Evolutionary conservation across 2,329 filamentous ascomycete species (phyloP).

Genomic region (Pseudocercospora pini-densiflorae): DNA sequence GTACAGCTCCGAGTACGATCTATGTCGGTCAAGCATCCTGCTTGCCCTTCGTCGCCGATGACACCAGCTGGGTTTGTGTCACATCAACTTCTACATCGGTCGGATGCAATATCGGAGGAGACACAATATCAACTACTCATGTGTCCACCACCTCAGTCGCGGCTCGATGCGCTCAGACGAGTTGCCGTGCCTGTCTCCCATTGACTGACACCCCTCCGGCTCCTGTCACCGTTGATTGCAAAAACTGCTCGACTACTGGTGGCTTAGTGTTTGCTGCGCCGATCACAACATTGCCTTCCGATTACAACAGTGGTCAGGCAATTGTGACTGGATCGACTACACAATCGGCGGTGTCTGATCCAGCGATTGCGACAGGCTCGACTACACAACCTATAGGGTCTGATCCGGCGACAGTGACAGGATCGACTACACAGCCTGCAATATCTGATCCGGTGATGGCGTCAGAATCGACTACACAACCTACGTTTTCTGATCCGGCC

Average conservation of each 20-base stretch:
- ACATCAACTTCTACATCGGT: constrained; percentile 8
- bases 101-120: constrained; percentile 11
- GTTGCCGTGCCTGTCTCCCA: constrained; percentile 9
- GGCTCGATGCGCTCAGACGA: constrained; percentile 10
- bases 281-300: not conserved
- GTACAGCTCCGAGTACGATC: constrained; percentile 3
- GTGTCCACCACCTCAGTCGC: constrained; percentile 5
- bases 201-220: not conserved
- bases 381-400: too few relatives aligned
- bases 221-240: not conserved
- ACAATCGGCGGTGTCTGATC: not conserved
- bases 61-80: not conserved
- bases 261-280: constrained; percentile 3
- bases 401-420: not conserved
- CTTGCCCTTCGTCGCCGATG: constrained; percentile 9
- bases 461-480: not conserved
- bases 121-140: constrained; percentile 8
- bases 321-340: not conserved
- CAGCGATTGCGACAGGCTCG: too few relatives aligned
- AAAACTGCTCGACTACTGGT: constrained; percentile 8
- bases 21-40: constrained; percentile 10
- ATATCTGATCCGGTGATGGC: not conserved
- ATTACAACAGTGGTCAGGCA: not conserved
- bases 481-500: not conserved
- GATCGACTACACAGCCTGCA: too few relatives aligned